A percentile compares a stretch with the other conserved stretches of the same genome.
Evolutionary conservation across 257 asterid species (phyloP).

Genomic region (Parsonsia alboflavescens): DNA sequence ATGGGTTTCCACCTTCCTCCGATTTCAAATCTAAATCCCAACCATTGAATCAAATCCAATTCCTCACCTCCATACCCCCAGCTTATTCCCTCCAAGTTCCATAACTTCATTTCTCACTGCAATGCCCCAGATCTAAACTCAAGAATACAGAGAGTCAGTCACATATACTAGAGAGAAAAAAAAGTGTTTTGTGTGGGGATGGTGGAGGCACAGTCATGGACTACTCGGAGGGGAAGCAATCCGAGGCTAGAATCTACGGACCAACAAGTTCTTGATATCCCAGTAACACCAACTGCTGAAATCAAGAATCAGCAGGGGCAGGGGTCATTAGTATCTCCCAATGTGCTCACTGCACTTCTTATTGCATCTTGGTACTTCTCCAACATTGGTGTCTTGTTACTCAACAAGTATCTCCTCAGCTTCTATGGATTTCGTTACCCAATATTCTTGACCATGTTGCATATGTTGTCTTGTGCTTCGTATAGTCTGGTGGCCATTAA

Average conservation of each 20-base stretch:
- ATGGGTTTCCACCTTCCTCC: slow-evolving; percentile 15
- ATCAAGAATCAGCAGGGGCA: slow-evolving; percentile 49
- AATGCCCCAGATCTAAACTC: slow-evolving; percentile 13
- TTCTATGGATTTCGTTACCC: slow-evolving; percentile 79
- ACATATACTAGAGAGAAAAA: background rate
- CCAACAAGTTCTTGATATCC: slow-evolving; percentile 82
- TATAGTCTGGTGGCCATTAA: slow-evolving; percentile 66
- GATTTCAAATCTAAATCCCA: slow-evolving; percentile 49
- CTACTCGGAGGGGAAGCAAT: slow-evolving; percentile 88
- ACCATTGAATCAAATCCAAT: slow-evolving; percentile 51
- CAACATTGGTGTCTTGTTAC: slow-evolving; percentile 78
- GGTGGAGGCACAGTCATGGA: slow-evolving; percentile 98
- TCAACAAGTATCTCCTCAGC: slow-evolving; percentile 87
- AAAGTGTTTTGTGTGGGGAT: slow-evolving; percentile 17
- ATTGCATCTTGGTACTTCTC: slow-evolving; percentile 87
- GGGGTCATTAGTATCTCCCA: slow-evolving; percentile 44
- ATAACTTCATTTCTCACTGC: background rate
- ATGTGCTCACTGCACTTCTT: slow-evolving; percentile 54
- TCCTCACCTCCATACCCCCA: slow-evolving; percentile 1
- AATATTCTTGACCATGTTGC: slow-evolving; percentile 87
- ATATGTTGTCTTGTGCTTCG: slow-evolving; percentile 75
- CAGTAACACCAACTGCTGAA: slow-evolving; percentile 92
- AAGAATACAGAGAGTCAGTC: background rate
- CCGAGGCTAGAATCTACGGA: slow-evolving; percentile 74
- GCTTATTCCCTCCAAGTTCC: slow-evolving; percentile 13